phyloP scores from a whole-genome alignment of 2,329 filamentous ascomycete genomes.

The Chaetomiaceae sp. region DNA sequence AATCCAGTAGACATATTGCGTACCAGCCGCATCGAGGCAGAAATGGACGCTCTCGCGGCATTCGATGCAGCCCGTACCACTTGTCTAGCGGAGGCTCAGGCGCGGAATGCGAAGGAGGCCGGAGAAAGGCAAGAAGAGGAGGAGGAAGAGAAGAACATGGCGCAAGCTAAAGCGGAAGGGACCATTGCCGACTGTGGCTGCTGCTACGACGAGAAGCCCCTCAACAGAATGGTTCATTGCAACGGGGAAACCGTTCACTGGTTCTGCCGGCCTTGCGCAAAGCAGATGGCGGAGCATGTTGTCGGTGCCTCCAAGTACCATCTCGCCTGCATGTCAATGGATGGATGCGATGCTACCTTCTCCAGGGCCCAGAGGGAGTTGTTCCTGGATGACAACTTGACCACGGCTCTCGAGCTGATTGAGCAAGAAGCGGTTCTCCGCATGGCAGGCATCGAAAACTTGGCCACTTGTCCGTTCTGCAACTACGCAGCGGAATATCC shows the following conservation, averaged over 20 bases:
- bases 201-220: constrained; percentile 63
- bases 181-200: constrained; percentile 65
- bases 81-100: constrained; percentile 26
- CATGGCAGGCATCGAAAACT: constrained; percentile 65
- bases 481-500: constrained; percentile 72
- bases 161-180: constrained; percentile 43
- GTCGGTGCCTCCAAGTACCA: constrained; percentile 66
- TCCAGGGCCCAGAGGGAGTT: constrained; percentile 47
- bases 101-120: constrained; percentile 24
- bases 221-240: constrained; percentile 67
- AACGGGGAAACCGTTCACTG: constrained; percentile 54
- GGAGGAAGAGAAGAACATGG: constrained; percentile 40
- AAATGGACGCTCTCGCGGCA: constrained; percentile 38
- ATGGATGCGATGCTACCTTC: constrained; percentile 62
- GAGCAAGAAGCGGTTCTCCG: constrained; percentile 67
- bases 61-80: constrained; percentile 36
- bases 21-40: background rate
- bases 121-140: constrained; percentile 29
- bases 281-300: constrained; percentile 59
- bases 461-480: constrained; percentile 77
- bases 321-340: constrained; percentile 65
- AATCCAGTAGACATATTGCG: constrained; percentile 22
- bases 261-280: constrained; percentile 67
- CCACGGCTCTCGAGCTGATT: constrained; percentile 62
- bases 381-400: constrained; percentile 55